These are phyloP conservation scores for Myxozyma lipomycoides DNA, from an alignment of 805 yeast species.

Conservation along the genomic window DNA sequence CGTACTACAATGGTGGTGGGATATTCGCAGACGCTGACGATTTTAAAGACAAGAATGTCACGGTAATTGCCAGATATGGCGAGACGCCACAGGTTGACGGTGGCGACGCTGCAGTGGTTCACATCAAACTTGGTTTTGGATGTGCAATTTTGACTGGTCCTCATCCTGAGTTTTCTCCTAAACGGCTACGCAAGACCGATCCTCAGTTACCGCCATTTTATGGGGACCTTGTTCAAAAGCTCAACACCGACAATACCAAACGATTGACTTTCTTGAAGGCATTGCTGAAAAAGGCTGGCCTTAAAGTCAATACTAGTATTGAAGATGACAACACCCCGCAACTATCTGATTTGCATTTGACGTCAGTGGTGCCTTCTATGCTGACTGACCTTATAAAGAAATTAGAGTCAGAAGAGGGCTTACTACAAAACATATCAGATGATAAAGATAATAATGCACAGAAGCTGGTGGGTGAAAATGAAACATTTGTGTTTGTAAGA, in stretches of 20 bases:
- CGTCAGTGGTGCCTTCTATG: slow-evolving; percentile 41
- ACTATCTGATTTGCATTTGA: slow-evolving; percentile 61
- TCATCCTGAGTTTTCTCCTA: slow-evolving; percentile 71
- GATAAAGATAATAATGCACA: slow-evolving; percentile 1
- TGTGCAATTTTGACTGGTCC: slow-evolving; percentile 72
- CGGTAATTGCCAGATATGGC: slow-evolving; percentile 66
- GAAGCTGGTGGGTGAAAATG: slow-evolving; percentile 50
- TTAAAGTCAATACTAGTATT: slow-evolving; percentile 57
- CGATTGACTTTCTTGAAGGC: slow-evolving; percentile 57
- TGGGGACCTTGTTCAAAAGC: slow-evolving; percentile 29
- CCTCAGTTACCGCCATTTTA: slow-evolving; percentile 17
- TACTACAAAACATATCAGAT: slow-evolving; percentile 20
- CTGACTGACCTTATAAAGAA: slow-evolving; percentile 38
- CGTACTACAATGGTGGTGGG: slow-evolving; percentile 87
- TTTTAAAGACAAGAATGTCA: slow-evolving; percentile 46
- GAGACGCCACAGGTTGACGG: slow-evolving; percentile 53
- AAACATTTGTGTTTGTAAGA: slow-evolving; percentile 45
- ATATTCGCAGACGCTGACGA: slow-evolving; percentile 71
- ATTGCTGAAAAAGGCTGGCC: slow-evolving; percentile 57
- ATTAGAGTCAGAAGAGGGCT: slow-evolving; percentile 39
- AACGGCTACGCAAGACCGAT: slow-evolving; percentile 15
- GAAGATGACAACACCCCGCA: slow-evolving; percentile 50
- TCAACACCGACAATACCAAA: slow-evolving; percentile 44
- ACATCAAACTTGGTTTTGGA: slow-evolving; percentile 69
- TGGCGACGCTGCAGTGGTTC: slow-evolving; percentile 65